Base-by-base conservation (phyloP, 2,329 filamentous ascomycete genomes). In the Fusarium pilosicola region DNA sequence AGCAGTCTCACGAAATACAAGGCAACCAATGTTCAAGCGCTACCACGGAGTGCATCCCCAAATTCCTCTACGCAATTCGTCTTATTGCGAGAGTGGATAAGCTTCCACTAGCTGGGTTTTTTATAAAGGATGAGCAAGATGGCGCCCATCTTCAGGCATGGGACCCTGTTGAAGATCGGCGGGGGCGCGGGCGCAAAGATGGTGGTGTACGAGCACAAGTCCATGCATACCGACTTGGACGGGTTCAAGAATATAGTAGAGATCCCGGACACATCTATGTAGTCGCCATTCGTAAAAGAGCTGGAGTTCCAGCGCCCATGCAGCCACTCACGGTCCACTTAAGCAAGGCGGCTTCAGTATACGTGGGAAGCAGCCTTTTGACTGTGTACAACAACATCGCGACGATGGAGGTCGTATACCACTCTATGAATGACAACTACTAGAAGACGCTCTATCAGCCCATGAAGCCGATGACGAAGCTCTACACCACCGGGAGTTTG, bases 21-120 rank as follows among this genome's bases (percentile, higher is more conserved):
- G 87, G 2, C 86, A 91, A 15, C 91, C 96, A 0, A 89, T 91
- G 17, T 94, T 97, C 82, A 95, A 92, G 82, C 89, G 94, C 73
- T 90, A 90, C 62, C 88, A 93, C 63, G 89, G 90, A 30, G 81
- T 82, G 70, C 78, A 81, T 20, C 80, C 81, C 17, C 80, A 46
- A 85, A 87, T 76, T 91, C 93, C 4, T 91, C 94, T 76, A 98
- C 98, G 94, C 98, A 95, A 2, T 99, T 98, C 81, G 93, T 98
- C 76, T 93, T 97, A 86, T 89, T 99, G 57, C 95, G 94, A 9
- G 94, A 97, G 74, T 96, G 2, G 1, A 24, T 17, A 2, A 10
- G 41, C 6, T 24, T 44, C 6, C 6, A 11, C n/a, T 17, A 9
- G 14, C 15, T 12, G n/a, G 17, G n/a, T 3, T 12, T 24, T 44